phyloP scores from a whole-genome alignment of 1,284 basidiomycete species.

The Microbotryomycetes sp. region DNA sequence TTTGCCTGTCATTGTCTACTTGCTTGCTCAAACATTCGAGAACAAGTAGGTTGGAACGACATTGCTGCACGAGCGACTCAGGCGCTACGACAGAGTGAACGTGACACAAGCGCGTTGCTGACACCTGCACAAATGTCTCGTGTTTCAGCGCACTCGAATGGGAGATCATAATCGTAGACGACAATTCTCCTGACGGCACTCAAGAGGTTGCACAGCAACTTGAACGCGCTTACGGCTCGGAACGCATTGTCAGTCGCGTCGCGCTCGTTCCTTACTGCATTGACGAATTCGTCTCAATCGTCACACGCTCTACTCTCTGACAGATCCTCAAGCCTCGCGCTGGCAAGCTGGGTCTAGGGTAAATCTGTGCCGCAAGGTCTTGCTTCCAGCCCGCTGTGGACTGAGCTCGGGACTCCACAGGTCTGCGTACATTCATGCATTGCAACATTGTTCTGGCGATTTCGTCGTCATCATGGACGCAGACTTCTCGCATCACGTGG shows the following conservation, averaged over 20 bases:
- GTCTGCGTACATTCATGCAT: slow-evolving; percentile 85
- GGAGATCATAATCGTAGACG: slow-evolving; percentile 87
- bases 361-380: slow-evolving; percentile 33
- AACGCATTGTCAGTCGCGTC: slow-evolving; percentile 59
- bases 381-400: not conserved
- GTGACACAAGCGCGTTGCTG: not conserved
- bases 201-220: slow-evolving; percentile 77
- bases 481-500: slow-evolving; percentile 87
- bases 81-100: not conserved
- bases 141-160: slow-evolving; percentile 54
- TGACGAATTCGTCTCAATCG: slow-evolving; percentile 1
- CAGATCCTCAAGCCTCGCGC: slow-evolving; percentile 74
- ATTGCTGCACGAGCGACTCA: not conserved
- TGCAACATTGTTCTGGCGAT: slow-evolving; percentile 80
- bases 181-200: slow-evolving; percentile 84
- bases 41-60: slow-evolving; percentile 58
- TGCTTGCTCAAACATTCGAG: slow-evolving; percentile 65
- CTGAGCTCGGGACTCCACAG: slow-evolving; percentile 44
- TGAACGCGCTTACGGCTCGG: slow-evolving; percentile 68
- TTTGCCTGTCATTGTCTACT: slow-evolving; percentile 76
- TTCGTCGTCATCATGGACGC: slow-evolving; percentile 97
- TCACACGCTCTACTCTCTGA: not conserved
- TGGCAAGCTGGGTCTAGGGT: slow-evolving; percentile 85
- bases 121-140: too few relatives aligned
- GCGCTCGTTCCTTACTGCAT: not conserved